Evolutionary conservation across 345 rosid species (phyloP).

Genomic region (Hevea brasiliensis): DNA sequence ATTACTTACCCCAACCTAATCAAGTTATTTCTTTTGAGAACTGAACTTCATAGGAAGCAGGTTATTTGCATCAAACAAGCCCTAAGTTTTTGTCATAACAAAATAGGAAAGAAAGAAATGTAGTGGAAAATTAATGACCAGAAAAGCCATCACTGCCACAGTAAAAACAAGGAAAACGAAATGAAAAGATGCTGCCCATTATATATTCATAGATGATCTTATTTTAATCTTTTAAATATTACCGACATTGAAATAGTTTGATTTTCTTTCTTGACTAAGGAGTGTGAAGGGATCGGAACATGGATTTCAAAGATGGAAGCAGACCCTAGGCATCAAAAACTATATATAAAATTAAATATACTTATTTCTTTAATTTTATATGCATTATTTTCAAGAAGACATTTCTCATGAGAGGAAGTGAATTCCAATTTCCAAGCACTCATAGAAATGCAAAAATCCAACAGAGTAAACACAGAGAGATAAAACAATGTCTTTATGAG

Average conservation of each 20-base stretch:
- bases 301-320: conserved; percentile 52
- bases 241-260: not conserved
- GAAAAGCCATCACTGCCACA: too few relatives aligned
- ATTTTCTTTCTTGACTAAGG: conserved; percentile 14
- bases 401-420: conserved; percentile 39
- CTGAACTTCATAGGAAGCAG: too few relatives aligned
- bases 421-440: conserved; percentile 38
- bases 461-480: conserved; percentile 49
- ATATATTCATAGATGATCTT: not conserved
- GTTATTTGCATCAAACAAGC: too few relatives aligned
- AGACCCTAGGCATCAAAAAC: conserved; percentile 30
- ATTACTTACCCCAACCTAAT: too few relatives aligned
- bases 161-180: too few relatives aligned
- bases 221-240: not conserved
- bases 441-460: conserved; percentile 27
- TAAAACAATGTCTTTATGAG: conserved; percentile 22
- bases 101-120: too few relatives aligned
- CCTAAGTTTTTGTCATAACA: too few relatives aligned
- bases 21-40: too few relatives aligned
- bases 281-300: conserved; percentile 24
- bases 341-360: not conserved
- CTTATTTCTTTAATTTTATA: conserved; percentile 6
- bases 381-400: conserved; percentile 39
- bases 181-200: too few relatives aligned
- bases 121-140: too few relatives aligned